Evolutionary conservation across 1,284 basidiomycete genomes (phyloP).

Genomic region (Macrocystidia cucumis): DNA sequence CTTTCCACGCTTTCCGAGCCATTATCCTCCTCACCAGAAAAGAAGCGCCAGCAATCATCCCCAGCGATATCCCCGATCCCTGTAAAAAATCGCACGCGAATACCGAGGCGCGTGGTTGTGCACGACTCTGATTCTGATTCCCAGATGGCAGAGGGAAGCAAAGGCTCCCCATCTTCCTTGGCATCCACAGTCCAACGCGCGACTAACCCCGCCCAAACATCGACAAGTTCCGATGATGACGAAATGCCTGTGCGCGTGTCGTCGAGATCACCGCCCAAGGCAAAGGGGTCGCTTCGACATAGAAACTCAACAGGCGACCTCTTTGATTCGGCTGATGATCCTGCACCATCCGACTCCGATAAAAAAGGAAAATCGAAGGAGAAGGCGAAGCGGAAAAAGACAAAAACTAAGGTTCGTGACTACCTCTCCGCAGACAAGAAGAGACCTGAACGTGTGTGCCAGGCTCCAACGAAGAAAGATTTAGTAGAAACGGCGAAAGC

Average conservation of each 20-base stretch:
- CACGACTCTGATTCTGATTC: slow-evolving; percentile 23
- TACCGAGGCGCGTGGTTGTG: slow-evolving; percentile 13
- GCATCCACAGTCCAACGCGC: slow-evolving; percentile 21
- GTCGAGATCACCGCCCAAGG: slow-evolving; percentile 11
- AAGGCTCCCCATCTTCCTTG: slow-evolving; percentile 18
- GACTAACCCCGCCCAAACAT: slow-evolving; percentile 37
- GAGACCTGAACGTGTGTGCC: slow-evolving; percentile 6
- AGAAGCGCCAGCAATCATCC: too few relatives aligned
- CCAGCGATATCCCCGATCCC: too few relatives aligned
- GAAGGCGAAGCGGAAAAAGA: slow-evolving; percentile 13
- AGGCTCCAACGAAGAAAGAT: slow-evolving; percentile 55
- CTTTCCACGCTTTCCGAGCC: background rate
- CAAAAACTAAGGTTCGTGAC: slow-evolving; percentile 27
- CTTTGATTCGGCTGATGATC: slow-evolving; percentile 16
- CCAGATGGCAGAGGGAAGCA: slow-evolving; percentile 14
- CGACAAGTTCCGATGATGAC: slow-evolving; percentile 30
- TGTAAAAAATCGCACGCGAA: too few relatives aligned
- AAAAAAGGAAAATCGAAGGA: slow-evolving; percentile 8
- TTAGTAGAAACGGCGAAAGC: slow-evolving; percentile 34
- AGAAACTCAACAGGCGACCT: slow-evolving; percentile 14
- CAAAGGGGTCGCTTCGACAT: too few relatives aligned
- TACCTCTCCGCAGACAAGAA: background rate
- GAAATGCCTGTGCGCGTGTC: slow-evolving; percentile 13
- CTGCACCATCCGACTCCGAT: slow-evolving; percentile 1
- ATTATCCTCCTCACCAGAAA: background rate